Conservation (phyloP, 352 stramenopile genomes). For the Globisporangium ultimum region DNA sequence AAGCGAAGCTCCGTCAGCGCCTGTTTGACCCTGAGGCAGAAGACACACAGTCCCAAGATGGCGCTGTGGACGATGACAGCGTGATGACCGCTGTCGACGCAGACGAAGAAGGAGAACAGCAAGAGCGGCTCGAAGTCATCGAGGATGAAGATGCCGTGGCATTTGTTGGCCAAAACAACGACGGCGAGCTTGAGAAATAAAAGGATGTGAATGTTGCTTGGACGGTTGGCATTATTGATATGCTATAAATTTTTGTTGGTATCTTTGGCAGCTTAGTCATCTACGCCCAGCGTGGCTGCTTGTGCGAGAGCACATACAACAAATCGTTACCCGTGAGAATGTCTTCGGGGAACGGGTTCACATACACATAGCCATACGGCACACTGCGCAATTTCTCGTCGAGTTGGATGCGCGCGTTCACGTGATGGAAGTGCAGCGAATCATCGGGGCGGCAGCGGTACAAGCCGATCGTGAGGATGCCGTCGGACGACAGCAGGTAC, state of each 20-base stretch:
- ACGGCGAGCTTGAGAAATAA: constrained; percentile 8
- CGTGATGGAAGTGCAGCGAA: constrained; percentile 18
- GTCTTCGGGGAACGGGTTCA: constrained; percentile 77
- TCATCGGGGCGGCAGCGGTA: constrained; percentile 71
- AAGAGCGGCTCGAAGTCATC: neutral
- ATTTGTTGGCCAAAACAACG: constrained; percentile 1
- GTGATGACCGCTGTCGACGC: neutral
- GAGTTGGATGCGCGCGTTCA: constrained; percentile 45
- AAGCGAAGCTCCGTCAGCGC: constrained; percentile 59
- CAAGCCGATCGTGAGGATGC: constrained; percentile 71
- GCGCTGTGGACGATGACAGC: constrained; percentile 4
- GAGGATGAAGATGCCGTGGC: neutral
- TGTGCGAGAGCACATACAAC: constrained; percentile 81
- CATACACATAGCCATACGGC: constrained; percentile 81
- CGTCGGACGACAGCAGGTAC: constrained; percentile 75
- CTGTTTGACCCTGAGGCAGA: constrained; percentile 41
- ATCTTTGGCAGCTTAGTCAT: too few species aligned
- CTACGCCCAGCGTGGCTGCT: constrained; percentile 67
- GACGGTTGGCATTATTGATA: neutral
- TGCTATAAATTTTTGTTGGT: too few species aligned
- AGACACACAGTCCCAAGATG: too few species aligned
- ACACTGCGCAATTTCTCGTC: constrained; percentile 61
- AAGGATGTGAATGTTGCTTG: too few species aligned
- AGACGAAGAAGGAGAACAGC: neutral
- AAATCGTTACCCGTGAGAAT: constrained; percentile 76